Percentiles rank a stretch among this genome's conserved stretches.
Conservation (phyloP, 2,329 filamentous ascomycete genomes). For the Fusarium xyrophilum region DNA sequence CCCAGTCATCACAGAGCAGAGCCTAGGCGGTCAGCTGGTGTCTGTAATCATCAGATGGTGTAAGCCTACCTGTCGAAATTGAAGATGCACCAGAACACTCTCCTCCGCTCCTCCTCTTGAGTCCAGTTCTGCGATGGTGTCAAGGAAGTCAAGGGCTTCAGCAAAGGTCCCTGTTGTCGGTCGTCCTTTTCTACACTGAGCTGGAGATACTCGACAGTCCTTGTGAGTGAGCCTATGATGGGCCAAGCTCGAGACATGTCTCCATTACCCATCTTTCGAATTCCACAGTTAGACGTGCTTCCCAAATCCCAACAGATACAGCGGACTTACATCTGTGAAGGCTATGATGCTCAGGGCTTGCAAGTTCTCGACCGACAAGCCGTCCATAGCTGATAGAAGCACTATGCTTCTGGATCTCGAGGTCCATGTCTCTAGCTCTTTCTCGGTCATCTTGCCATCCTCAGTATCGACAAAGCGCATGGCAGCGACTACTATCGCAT, state of each 20-base stretch:
- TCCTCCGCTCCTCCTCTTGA: conserved; percentile 43
- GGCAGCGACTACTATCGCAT: conserved; percentile 35
- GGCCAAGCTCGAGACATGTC: conserved; percentile 41
- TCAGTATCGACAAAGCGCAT: conserved; percentile 24
- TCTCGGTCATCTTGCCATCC: background rate
- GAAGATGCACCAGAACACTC: conserved; percentile 47
- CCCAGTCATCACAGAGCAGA: conserved; percentile 33
- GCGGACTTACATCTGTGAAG: conserved; percentile 26
- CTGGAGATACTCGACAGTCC: conserved; percentile 44
- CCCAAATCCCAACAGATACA: accelerated
- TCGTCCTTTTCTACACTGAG: conserved; percentile 40
- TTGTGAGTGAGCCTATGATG: conserved; percentile 42
- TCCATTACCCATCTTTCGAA: conserved; percentile 40
- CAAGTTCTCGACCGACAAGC: conserved; percentile 34
- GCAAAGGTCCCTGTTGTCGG: conserved; percentile 4
- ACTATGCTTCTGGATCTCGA: conserved; percentile 31
- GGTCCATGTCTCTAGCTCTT: conserved; percentile 15
- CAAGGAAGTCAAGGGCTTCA: conserved; percentile 3
- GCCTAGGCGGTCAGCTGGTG: background rate
- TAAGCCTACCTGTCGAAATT: conserved; percentile 40
- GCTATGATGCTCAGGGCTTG: conserved; percentile 36
- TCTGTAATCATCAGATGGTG: accelerated
- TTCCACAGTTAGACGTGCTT: accelerated
- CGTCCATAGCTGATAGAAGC: conserved; percentile 32
- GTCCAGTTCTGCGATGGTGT: conserved; percentile 42